A percentile compares a stretch with the other conserved stretches of the same genome.
Conservation (phyloP, 2,329 filamentous ascomycete species). For the Talaromyces sp. region DNA sequence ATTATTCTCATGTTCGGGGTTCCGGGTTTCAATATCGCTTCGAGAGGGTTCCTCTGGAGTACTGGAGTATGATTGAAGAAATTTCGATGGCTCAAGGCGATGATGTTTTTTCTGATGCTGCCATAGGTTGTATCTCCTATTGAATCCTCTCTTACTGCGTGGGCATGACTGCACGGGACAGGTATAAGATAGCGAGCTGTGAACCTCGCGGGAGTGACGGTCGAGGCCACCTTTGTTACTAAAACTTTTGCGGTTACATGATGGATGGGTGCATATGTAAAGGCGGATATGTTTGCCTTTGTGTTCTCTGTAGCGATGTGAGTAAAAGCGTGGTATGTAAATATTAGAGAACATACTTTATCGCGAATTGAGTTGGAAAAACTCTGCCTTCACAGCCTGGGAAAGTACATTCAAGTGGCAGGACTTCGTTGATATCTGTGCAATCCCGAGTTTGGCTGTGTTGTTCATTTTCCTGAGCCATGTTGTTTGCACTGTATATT, state of each 20-base stretch:
- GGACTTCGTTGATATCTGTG: neutral
- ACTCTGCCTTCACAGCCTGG: neutral
- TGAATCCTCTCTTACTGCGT: neutral
- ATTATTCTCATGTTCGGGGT: neutral
- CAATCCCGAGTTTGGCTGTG: neutral
- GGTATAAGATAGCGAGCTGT: neutral
- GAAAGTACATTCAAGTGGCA: neutral
- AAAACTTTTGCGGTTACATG: neutral
- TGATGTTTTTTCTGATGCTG: neutral
- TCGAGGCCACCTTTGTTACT: neutral
- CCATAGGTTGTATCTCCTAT: neutral
- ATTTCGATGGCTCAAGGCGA: neutral
- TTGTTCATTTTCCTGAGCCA: neutral
- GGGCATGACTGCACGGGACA: neutral
- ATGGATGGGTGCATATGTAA: neutral
- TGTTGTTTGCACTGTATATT: neutral
- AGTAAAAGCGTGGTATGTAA: neutral
- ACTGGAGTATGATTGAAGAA: neutral
- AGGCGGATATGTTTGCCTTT: neutral
- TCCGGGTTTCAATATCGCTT: neutral
- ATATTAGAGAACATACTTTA: neutral
- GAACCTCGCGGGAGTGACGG: neutral
- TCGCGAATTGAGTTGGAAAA: neutral
- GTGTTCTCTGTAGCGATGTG: neutral
- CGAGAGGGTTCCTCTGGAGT: neutral